phyloP scores from a whole-genome alignment of 2,329 filamentous ascomycete genomes.

The Stemphylium lycopersici region DNA sequence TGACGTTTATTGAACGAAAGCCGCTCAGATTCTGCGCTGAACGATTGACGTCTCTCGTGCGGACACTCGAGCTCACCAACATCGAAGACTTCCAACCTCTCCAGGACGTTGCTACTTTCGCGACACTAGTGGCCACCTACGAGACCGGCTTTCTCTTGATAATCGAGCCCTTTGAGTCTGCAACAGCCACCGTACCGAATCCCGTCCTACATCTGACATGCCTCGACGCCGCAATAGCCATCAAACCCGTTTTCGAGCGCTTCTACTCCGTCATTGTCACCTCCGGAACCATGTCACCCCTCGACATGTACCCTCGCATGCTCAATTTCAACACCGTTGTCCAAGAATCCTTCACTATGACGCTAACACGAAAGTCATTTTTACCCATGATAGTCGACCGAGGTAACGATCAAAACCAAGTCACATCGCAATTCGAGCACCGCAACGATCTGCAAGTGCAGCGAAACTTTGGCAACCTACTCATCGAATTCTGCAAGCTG shows the following conservation, averaged over 20 bases:
- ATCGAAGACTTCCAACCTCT: slow-evolving; percentile 98
- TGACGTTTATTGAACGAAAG: slow-evolving; percentile 98
- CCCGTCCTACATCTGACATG: slow-evolving; percentile 97
- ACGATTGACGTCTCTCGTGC: slow-evolving; percentile 88
- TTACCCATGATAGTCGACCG: slow-evolving; percentile 96
- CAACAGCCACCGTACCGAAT: slow-evolving; percentile 93
- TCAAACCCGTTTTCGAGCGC: slow-evolving; percentile 95
- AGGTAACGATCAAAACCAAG: slow-evolving; percentile 89
- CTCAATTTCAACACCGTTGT: slow-evolving; percentile 90
- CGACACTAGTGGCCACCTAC: slow-evolving; percentile 93
- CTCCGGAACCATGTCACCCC: slow-evolving; percentile 91
- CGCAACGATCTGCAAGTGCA: slow-evolving; percentile 97
- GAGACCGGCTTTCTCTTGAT: slow-evolving; percentile 96
- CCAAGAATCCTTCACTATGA: slow-evolving; percentile 98
- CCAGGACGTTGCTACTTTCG: slow-evolving; percentile 97
- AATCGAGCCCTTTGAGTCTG: slow-evolving; percentile 95
- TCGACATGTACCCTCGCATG: slow-evolving; percentile 99
- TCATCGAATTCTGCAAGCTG: slow-evolving; percentile 94
- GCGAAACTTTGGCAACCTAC: slow-evolving; percentile 89
- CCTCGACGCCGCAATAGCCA: slow-evolving; percentile 95
- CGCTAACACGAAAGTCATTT: slow-evolving; percentile 90
- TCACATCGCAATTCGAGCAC: slow-evolving; percentile 93
- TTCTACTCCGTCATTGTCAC: slow-evolving; percentile 99
- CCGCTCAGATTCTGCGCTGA: slow-evolving; percentile 94
- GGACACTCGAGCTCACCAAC: slow-evolving; percentile 93